Percentiles rank a stretch among this genome's conserved stretches.
phyloP scores from a whole-genome alignment of 352 stramenopile species.

The Peronosclerospora sorghi region DNA sequence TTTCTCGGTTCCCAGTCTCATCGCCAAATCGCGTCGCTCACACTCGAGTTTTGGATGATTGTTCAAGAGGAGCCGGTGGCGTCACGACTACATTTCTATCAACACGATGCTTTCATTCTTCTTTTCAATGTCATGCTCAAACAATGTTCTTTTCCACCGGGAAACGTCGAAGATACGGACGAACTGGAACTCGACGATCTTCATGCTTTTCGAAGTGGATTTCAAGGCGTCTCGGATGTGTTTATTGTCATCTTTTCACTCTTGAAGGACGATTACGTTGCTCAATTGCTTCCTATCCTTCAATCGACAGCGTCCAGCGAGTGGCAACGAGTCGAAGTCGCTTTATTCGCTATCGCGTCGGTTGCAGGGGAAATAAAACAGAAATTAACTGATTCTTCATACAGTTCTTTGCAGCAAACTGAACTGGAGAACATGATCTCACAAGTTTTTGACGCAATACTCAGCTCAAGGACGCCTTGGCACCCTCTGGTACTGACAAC shows the following conservation, averaged over 20 bases:
- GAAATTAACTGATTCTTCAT: conserved; percentile 16
- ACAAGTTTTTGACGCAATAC: conserved; percentile 32
- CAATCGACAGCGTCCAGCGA: conserved; percentile 11
- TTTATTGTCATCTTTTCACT: conserved; percentile 47
- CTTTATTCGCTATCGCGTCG: conserved; percentile 41
- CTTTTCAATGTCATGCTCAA: conserved; percentile 50
- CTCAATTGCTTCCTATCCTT: conserved; percentile 25
- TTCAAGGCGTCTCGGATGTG: conserved; percentile 43
- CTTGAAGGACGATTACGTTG: conserved; percentile 38
- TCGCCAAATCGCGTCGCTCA: conserved; percentile 63
- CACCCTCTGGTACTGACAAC: conserved; percentile 36
- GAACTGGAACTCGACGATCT: conserved; percentile 59
- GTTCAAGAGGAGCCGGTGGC: conserved; percentile 59
- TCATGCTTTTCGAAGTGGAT: conserved; percentile 39
- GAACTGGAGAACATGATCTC: conserved; percentile 33
- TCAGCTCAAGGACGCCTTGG: conserved; percentile 17
- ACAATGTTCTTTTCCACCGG: conserved; percentile 38
- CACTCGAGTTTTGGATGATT: conserved; percentile 63
- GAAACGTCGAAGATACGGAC: conserved; percentile 32
- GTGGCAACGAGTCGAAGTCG: conserved; percentile 50
- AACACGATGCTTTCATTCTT: conserved; percentile 39
- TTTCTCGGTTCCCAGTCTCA: conserved; percentile 39
- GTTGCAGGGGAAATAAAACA: conserved; percentile 55
- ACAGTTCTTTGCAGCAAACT: conserved; percentile 9
- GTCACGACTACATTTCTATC: conserved; percentile 40